Evolutionary conservation across 768 basidiomycete genomes (phyloP), one percentile per base, ranked within the genome.

Genomic region (Russula lepida): DNA sequence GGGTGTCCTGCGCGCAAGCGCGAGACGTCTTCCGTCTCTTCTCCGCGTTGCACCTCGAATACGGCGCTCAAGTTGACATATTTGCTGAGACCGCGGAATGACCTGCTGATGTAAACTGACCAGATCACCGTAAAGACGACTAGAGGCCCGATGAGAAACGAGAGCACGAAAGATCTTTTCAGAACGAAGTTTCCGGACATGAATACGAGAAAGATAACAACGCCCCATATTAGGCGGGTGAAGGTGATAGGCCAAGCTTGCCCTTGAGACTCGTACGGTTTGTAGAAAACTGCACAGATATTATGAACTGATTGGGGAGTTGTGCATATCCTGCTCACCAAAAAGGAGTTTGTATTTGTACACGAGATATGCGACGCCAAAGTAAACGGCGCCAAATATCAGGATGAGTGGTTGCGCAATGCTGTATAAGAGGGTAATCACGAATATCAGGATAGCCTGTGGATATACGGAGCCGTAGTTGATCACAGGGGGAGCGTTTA

Each of bases 171-270:
- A 11, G 79, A 80, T 68, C 84, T 75, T 66, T 74, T 85, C 64
- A 79, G 81, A 35, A 86, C 85, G 77, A 99, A 98, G 66, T 97
- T 88, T 50, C 95, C 95, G 48, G 86, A 91, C 97, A 98, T 98
- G 79, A 98, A 97, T 48, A 94, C 71, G 58, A 95, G 84, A 79
- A 95, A 98, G 56, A 95, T 90, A 70, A 95, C 70, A 58, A 98
- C 82, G 48, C 91, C 95, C 88, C 91, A 92, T 33, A 95, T 86
- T 43, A 97, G 83, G 7, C 95, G 89, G 28, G 85, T 81, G 72
- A 95, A 98, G 0, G 97, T 95, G 66, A 98, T 84, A 0, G 93
- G 92, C 95, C 97, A 98, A 1, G 95, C 97, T 75, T 98, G 94
- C 2, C 97, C 97, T 67, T 89, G 89, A 2, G 90, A 92, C 74